Evolutionary conservation across 768 basidiomycete species (phyloP).

Genomic region (Lyophyllum semitale): DNA sequence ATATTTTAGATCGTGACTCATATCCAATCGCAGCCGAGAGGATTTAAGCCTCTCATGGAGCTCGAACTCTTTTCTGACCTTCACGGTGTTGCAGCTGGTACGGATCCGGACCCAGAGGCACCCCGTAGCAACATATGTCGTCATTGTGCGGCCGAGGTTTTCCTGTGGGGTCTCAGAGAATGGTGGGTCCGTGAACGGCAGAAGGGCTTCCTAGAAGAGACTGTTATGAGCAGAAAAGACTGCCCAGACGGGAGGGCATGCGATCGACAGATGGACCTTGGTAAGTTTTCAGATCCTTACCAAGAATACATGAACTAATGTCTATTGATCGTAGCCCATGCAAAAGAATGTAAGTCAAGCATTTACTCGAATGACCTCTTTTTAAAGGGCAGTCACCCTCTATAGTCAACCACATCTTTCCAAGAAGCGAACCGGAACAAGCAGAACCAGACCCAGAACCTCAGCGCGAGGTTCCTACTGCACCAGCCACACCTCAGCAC

Average conservation of each 20-base stretch:
- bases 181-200: constrained; percentile 84
- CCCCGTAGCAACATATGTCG: constrained; percentile 69
- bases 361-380: background rate
- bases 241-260: constrained; percentile 68
- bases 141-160: constrained; percentile 71
- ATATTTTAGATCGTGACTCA: constrained; percentile 58
- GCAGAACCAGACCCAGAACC: background rate
- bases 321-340: constrained; percentile 51
- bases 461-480: background rate
- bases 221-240: constrained; percentile 61
- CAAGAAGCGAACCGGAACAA: constrained; percentile 16
- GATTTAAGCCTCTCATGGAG: constrained; percentile 69
- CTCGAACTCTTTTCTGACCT: constrained; percentile 71
- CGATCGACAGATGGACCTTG: constrained; percentile 61
- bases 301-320: constrained; percentile 5
- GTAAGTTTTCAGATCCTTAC: constrained; percentile 41
- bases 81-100: constrained; percentile 55
- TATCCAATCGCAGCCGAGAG: constrained; percentile 59
- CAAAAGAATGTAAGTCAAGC: constrained; percentile 66
- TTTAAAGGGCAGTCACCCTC: constrained; percentile 3
- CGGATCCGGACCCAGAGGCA: constrained; percentile 56
- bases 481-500: background rate
- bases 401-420: constrained; percentile 49
- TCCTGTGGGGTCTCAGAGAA: constrained; percentile 74
- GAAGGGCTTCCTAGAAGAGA: constrained; percentile 63